phyloP scores from a whole-genome alignment of 768 basidiomycete species.

The Paxillus ammoniavirescens region DNA sequence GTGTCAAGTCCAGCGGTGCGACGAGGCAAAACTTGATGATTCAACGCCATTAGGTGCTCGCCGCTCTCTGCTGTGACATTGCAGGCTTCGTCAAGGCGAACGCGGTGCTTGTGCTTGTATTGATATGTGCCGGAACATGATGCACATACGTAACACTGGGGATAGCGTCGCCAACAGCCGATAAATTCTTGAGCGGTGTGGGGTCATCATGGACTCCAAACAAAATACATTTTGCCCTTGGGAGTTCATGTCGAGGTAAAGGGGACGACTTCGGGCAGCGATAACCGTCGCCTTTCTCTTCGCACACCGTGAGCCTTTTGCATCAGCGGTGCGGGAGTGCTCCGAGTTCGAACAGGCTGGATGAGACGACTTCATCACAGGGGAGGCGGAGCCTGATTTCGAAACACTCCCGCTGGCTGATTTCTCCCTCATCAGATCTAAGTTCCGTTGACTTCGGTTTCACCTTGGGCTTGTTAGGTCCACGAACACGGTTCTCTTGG shows the following conservation, averaged over 20 bases:
- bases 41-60: background rate
- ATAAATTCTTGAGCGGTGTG: no score
- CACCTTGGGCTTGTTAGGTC: slow-evolving; percentile 56
- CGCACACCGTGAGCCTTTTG: background rate
- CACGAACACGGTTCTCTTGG: slow-evolving; percentile 60
- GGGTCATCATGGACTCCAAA: no score
- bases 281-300: background rate
- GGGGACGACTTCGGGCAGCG: background rate
- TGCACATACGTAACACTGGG: no score
- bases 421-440: background rate
- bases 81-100: background rate
- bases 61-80: background rate
- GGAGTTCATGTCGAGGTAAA: background rate
- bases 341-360: background rate
- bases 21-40: background rate
- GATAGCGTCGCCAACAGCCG: no score
- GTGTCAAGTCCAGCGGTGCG: background rate
- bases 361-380: background rate
- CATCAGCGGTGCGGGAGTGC: background rate
- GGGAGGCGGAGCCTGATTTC: background rate
- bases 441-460: background rate
- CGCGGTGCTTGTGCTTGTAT: background rate
- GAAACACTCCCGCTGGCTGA: background rate
- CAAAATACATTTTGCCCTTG: no score
- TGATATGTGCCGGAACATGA: no score